A percentile compares a stretch with the other conserved stretches of the same genome.
Evolutionary conservation across 345 rosid species (phyloP).

Genomic region (Erodium maritimum): DNA sequence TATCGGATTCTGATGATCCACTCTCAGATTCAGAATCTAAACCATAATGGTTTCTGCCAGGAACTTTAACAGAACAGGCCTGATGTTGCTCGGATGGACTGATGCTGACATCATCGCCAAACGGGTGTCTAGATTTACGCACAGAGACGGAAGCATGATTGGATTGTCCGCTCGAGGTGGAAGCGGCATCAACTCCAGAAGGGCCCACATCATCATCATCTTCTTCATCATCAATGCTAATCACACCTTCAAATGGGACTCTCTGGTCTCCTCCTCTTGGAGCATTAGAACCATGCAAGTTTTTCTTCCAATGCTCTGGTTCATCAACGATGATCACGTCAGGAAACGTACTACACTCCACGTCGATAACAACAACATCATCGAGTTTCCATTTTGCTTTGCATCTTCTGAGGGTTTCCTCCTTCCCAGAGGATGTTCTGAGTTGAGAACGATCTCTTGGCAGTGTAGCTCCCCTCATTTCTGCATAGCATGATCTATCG

Average conservation of each 20-base stretch:
- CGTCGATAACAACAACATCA: conserved; percentile 53
- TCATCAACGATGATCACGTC: conserved; percentile 50
- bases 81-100: conserved; percentile 34
- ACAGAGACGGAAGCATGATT: conserved; percentile 13
- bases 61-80: conserved; percentile 12
- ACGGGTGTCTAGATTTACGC: conserved; percentile 14
- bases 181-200: conserved; percentile 22
- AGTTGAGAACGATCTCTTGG: conserved; percentile 29
- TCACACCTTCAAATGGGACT: conserved; percentile 25
- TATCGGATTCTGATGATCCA: conserved; percentile 25
- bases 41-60: conserved; percentile 31
- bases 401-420: conserved; percentile 25
- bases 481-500: conserved; percentile 13
- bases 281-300: conserved; percentile 23
- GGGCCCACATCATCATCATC: conserved; percentile 24
- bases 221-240: conserved; percentile 59
- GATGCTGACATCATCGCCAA: conserved; percentile 31
- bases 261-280: conserved; percentile 17
- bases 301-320: conserved; percentile 34
- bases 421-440: conserved; percentile 31
- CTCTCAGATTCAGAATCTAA: conserved; percentile 29
- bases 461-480: conserved; percentile 29
- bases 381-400: conserved; percentile 22
- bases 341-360: conserved; percentile 37
- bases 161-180: conserved; percentile 22